A percentile compares a stretch with the other conserved stretches of the same genome.
phyloP scores from a whole-genome alignment of 1,284 basidiomycete species.

The Flammula alnicola region DNA sequence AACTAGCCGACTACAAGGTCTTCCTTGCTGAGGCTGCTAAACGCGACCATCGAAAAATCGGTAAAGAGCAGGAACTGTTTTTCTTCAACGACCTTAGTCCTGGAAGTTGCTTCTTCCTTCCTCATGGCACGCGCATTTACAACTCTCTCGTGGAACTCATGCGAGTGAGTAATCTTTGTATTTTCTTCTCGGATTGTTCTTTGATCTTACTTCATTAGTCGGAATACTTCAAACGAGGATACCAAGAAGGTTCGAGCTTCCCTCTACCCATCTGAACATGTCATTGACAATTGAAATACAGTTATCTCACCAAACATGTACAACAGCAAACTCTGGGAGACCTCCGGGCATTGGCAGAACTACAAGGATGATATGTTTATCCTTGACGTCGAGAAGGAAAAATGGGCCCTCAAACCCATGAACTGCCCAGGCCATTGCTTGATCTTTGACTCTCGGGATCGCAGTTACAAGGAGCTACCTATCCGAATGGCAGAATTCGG shows the following conservation, averaged over 20 bases:
- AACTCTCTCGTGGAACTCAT: slow-evolving; percentile 93
- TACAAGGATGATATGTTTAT: slow-evolving; percentile 98
- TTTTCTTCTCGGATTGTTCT: not conserved
- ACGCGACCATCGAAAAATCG: slow-evolving; percentile 96
- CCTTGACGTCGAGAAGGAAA: slow-evolving; percentile 94
- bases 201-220: slow-evolving; percentile 40
- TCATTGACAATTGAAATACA: slow-evolving; percentile 30
- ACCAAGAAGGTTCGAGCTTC: slow-evolving; percentile 71
- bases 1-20: slow-evolving; percentile 93
- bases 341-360: slow-evolving; percentile 98
- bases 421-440: slow-evolving; percentile 99
- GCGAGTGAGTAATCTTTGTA: slow-evolving; percentile 65
- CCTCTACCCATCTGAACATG: not conserved
- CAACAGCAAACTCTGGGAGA: slow-evolving; percentile 97
- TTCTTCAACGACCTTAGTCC: slow-evolving; percentile 98
- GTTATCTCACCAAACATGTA: slow-evolving; percentile 99
- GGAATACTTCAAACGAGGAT: slow-evolving; percentile 87
- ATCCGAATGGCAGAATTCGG: slow-evolving; percentile 99
- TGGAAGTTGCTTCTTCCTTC: slow-evolving; percentile 96
- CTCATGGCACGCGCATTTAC: slow-evolving; percentile 97
- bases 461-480: slow-evolving; percentile 95
- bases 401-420: slow-evolving; percentile 97
- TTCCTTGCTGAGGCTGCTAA: slow-evolving; percentile 97
- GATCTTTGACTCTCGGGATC: slow-evolving; percentile 94
- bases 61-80: slow-evolving; percentile 97